Conservation (phyloP, 2,329 filamentous ascomycete species). For the Colletotrichum sp. region DNA sequence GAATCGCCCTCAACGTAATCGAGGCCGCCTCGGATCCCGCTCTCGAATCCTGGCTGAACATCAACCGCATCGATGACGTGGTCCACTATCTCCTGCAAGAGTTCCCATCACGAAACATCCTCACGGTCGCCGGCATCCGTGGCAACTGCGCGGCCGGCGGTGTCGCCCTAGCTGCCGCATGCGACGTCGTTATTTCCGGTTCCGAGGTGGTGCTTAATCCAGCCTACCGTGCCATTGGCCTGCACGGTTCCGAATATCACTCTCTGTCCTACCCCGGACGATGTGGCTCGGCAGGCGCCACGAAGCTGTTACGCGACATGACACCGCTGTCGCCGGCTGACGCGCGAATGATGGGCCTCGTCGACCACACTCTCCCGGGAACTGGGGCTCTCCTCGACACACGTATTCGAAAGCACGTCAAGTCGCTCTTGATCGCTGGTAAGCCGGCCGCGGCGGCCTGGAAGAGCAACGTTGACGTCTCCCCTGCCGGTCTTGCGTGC, state of each 20-base stretch:
- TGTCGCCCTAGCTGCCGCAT: slow-evolving; percentile 44
- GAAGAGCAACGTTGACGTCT: slow-evolving; percentile 39
- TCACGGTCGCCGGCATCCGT: slow-evolving; percentile 41
- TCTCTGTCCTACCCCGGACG: slow-evolving; percentile 42
- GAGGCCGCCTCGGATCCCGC: slow-evolving; percentile 40
- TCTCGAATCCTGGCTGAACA: slow-evolving; percentile 45
- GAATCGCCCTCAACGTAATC: slow-evolving; percentile 48
- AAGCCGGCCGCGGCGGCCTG: slow-evolving; percentile 26
- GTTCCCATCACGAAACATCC: slow-evolving; percentile 36
- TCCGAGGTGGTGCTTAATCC: slow-evolving; percentile 43
- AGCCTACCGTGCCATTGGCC: slow-evolving; percentile 41
- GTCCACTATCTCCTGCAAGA: slow-evolving; percentile 41
- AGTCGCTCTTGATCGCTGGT: slow-evolving; percentile 28
- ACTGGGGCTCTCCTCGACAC: slow-evolving; percentile 35
- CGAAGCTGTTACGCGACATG: slow-evolving; percentile 38
- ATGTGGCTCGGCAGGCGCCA: slow-evolving; percentile 35
- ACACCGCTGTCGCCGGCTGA: slow-evolving; percentile 39
- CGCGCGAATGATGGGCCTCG: slow-evolving; percentile 39
- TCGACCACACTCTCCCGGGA: slow-evolving; percentile 42
- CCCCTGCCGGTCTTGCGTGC: slow-evolving; percentile 31
- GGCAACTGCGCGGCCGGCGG: slow-evolving; percentile 48
- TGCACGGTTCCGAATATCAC: slow-evolving; percentile 46
- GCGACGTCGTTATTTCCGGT: slow-evolving; percentile 39
- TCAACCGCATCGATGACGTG: slow-evolving; percentile 48
- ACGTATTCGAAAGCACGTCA: slow-evolving; percentile 37